Base-by-base conservation (phyloP, 1,284 basidiomycete species). In the Trametes pubescens region DNA sequence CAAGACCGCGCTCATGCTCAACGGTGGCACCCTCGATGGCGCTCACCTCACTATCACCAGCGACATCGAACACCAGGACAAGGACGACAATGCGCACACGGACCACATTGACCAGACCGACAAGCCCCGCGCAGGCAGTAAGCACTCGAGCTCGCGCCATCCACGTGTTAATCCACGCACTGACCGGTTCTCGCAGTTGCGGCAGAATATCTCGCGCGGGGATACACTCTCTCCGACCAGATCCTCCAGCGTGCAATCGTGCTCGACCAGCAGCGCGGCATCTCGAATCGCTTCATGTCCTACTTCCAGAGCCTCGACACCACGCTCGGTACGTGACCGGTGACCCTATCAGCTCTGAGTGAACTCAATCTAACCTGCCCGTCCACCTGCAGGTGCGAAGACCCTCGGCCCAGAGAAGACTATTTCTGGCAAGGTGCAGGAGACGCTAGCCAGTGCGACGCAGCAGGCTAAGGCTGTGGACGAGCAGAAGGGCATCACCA, bases 181-280 rank as follows among this genome's bases (percentile, higher is more conserved):
- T 22, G 44, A 72, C 72, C 70, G 18, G 73, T 82, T 73, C 16
- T 1, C 0, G 22, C 60, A 80, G 93, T 96, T 72, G 91, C 91
- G 22, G 95, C 95, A 43, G 95, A 97, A 76, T 95, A 96, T 78
- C 86, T 98, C 40, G 91, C 93, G 0, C 88, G 86, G 74, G 96
- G 96, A 2, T 98, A 98, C 79, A 74, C 75, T 51, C 84, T 98
- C 44, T 89, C 90, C 24, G 95, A 98, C 75, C 76, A 84, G 61
- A 85, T 95, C 67, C 82, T 98, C 52, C 84, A 92, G 70, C 88
- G 89, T 66, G 94, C 95, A 26, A 98, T 98, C 73, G 93, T 95
- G 64, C 81, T 95, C 56, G 95, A 97, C 79, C 79, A 84, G 61
- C 88, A 94, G 76, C 88, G 93, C 71, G 96, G 96, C 38, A 98